Conservation (phyloP, 768 basidiomycete genomes). For the Piloderma croceum region DNA sequence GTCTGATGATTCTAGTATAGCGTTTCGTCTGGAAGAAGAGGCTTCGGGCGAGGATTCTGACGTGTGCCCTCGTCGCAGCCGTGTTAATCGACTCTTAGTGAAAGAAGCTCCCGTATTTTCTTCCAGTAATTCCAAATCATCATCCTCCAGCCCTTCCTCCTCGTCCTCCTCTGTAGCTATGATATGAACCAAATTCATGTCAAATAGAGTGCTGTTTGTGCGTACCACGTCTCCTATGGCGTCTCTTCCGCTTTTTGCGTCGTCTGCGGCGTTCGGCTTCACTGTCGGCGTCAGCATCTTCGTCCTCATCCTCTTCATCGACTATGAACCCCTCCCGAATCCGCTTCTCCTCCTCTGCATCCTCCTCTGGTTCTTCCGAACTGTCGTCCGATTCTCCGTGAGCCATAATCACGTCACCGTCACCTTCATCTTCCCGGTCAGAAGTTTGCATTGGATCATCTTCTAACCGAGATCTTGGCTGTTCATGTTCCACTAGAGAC, state of each 20-base stretch:
- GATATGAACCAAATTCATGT: conserved; percentile 5
- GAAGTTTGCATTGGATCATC: conserved; percentile 62
- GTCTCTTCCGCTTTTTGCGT: conserved; percentile 62
- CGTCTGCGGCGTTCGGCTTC: conserved; percentile 50
- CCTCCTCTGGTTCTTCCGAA: conserved; percentile 86
- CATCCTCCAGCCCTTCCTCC: conserved; percentile 76
- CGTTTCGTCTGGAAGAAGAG: conserved; percentile 54
- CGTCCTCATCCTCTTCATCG: conserved; percentile 83
- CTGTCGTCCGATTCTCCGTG: conserved; percentile 67
- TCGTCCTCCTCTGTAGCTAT: conserved; percentile 36
- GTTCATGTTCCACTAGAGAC: conserved; percentile 40
- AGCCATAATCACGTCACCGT: conserved; percentile 48
- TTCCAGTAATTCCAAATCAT: conserved; percentile 75
- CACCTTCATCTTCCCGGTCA: conserved; percentile 51
- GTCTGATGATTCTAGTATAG: conserved; percentile 66
- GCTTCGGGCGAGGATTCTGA: conserved; percentile 64
- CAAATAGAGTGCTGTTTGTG: conserved; percentile 8
- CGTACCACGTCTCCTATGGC: conserved; percentile 52
- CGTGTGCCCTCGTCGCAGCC: conserved; percentile 68
- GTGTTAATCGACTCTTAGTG: conserved; percentile 67
- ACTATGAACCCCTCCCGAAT: conserved; percentile 91
- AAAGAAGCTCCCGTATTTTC: conserved; percentile 84
- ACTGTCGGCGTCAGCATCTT: conserved; percentile 63
- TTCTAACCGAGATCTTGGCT: no score
- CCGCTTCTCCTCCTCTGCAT: conserved; percentile 77